Evolutionary conservation across 2,329 filamentous ascomycete genomes (phyloP), one percentile per base, ranked within the genome.

Genomic region (Waltergamsia citrina): DNA sequence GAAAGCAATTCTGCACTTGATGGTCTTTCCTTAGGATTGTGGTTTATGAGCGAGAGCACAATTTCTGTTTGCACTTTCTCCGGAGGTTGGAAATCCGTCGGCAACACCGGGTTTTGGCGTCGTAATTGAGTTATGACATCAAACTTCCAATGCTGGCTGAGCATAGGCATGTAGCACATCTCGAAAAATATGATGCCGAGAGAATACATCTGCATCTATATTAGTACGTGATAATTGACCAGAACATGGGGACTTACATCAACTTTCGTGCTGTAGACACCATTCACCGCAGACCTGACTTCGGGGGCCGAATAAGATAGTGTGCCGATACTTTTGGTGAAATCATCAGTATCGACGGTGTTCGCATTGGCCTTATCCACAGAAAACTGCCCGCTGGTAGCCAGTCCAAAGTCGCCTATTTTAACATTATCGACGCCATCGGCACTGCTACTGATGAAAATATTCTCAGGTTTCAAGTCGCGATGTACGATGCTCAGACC

Each of bases 141-240:
- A 3, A 71, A 73, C 41, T 77, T 69, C n/a, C n/a, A n/a, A 46
- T 81, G 70, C 74, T 81, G 80, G 5, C 75, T 76, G 51, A 79
- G 65, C 59, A 80, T 72, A 1, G 74, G 67, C 22, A 65, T 59
- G 43, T 79, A 88, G 49, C 84, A 93, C 92, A 98, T 98, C 57
- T 98, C 92, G 45, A 95, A 96, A 60, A 98, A 94, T 37, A 98
- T 96, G 42, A 98, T 84, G 1, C 92, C 92, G 27, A 98, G 68
- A 0, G 90, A 95, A 53, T 92, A 98, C 90, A 98, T 96, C 71
- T 78, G 36, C 1, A 23, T 6, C 1, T 7, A n/a, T n/a, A 33
- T 52, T 38, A 48, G 43, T 45, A 35, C 39, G 31, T 8, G 10
- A 12, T 21, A 11, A 17, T 4, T 11, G 17, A 19, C 5, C 22